Conservation (phyloP, 2,329 filamentous ascomycete genomes). For the Talaromyces sp. region DNA sequence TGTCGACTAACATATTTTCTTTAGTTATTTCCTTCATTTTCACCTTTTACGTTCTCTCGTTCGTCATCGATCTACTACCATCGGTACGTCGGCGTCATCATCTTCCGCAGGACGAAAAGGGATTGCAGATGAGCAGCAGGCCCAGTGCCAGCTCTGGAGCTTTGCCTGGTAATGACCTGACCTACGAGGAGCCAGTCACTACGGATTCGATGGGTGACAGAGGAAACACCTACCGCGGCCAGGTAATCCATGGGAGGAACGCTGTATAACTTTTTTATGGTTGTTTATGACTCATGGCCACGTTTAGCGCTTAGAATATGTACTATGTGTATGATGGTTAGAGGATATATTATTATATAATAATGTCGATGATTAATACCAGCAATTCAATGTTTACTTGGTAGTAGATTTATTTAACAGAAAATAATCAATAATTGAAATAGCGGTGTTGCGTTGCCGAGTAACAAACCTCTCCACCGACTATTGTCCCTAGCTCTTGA, state of each 20-base stretch:
- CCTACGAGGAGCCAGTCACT: conserved; percentile 34
- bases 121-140: conserved; percentile 21
- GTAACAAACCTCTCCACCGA: not conserved
- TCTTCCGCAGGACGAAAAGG: conserved; percentile 34
- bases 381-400: not conserved
- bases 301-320: not conserved
- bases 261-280: not conserved
- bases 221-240: conserved; percentile 19
- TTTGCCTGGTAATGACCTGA: conserved; percentile 15
- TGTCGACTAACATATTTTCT: not conserved
- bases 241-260: conserved; percentile 1
- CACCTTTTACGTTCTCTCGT: conserved; percentile 81
- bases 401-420: not conserved
- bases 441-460: not conserved
- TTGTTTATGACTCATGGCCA: not conserved
- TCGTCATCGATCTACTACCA: conserved; percentile 81
- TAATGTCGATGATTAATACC: not conserved
- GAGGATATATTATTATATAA: not conserved
- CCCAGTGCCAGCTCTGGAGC: conserved; percentile 7
- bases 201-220: conserved; percentile 33
- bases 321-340: not conserved
- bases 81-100: conserved; percentile 57
- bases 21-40: conserved; percentile 71
- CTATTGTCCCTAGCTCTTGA: not conserved
- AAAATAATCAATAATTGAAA: not conserved